phyloP scores from a whole-genome alignment of 352 stramenopile species.

The Globisporangium sylvaticum region DNA sequence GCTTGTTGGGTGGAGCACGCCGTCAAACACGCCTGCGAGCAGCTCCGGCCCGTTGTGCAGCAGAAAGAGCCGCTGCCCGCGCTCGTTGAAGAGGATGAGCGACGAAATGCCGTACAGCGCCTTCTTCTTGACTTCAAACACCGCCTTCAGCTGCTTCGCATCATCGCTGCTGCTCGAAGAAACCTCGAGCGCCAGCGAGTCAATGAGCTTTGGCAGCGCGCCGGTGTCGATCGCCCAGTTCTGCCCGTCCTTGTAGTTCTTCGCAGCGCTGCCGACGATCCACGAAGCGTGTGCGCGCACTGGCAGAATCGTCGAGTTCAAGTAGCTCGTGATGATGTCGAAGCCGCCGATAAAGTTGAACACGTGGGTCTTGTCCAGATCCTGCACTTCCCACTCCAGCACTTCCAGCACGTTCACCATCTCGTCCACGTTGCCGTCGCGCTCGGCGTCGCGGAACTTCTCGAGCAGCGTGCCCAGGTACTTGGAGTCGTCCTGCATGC shows the following conservation, averaged over 20 bases:
- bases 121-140: conserved; percentile 83
- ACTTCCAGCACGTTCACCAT: conserved; percentile 61
- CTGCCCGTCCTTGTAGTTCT: conserved; percentile 83
- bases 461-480: conserved; percentile 72
- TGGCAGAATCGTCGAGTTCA: conserved; percentile 66
- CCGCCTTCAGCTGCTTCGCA: conserved; percentile 2
- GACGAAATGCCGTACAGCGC: conserved; percentile 75
- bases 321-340: conserved; percentile 54
- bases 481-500: conserved; percentile 79
- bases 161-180: conserved; percentile 1
- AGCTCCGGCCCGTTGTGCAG: conserved; percentile 36
- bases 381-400: conserved; percentile 85
- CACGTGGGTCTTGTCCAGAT: conserved; percentile 84
- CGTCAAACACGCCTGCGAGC: conserved; percentile 41
- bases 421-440: conserved; percentile 35
- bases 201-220: conserved; percentile 60
- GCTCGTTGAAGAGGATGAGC: conserved; percentile 60
- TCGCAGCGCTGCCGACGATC: conserved; percentile 71
- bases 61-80: conserved; percentile 62
- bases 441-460: conserved; percentile 58
- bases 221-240: conserved; percentile 77
- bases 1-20: conserved; percentile 27
- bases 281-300: conserved; percentile 60
- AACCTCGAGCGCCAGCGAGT: conserved; percentile 44
- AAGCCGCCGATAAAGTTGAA: conserved; percentile 88